Evolutionary conservation across 106 monocot genomes (phyloP).

Genomic region (Xerophyta viscosa): DNA sequence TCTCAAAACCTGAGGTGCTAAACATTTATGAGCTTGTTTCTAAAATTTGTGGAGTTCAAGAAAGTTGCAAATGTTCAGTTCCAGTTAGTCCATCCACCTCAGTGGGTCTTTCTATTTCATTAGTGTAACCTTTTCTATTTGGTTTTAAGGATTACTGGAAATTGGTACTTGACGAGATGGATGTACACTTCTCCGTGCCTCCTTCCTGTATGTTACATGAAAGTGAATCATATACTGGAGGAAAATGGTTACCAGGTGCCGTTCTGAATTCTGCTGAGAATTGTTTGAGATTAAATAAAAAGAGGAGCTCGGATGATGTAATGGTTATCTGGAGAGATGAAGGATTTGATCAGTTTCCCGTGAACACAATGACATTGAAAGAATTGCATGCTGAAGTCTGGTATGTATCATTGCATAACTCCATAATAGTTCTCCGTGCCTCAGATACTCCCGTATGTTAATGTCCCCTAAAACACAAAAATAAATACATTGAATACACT

Average conservation of each 20-base stretch:
- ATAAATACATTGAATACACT: too few relatives aligned
- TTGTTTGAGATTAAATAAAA: slow-evolving; percentile 61
- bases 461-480: too few relatives aligned
- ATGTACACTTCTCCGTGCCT: slow-evolving; percentile 43
- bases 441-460: too few relatives aligned
- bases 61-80: too few relatives aligned
- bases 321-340: slow-evolving; percentile 85
- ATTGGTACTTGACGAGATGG: slow-evolving; percentile 72
- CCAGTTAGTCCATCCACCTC: too few relatives aligned
- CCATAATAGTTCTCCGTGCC: too few relatives aligned
- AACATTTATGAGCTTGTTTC: too few relatives aligned
- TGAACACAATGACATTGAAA: slow-evolving; percentile 60
- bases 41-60: too few relatives aligned
- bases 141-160: slow-evolving; percentile 70
- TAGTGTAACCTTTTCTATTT: background rate
- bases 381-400: slow-evolving; percentile 67
- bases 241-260: slow-evolving; percentile 84
- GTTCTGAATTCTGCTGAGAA: slow-evolving; percentile 64
- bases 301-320: slow-evolving; percentile 44
- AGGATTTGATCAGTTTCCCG: slow-evolving; percentile 55
- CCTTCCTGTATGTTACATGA: slow-evolving; percentile 73
- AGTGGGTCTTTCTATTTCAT: too few relatives aligned
- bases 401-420: too few relatives aligned
- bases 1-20: slow-evolving; percentile 74
- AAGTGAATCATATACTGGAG: slow-evolving; percentile 55